Conservation (phyloP, 805 yeast species). For the Pichia heedii region DNA sequence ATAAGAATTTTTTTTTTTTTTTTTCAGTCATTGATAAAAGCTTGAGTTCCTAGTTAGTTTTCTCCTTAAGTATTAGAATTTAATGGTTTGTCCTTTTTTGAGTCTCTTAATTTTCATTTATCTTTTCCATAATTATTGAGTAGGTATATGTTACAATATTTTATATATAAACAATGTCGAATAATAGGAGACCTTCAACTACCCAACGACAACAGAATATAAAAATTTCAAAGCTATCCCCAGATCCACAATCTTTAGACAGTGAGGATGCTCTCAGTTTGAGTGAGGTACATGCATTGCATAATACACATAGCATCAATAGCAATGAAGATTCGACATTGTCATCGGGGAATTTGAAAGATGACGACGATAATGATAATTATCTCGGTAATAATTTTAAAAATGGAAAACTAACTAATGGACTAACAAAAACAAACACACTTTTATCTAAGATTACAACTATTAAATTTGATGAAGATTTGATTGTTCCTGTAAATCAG, state of each 20-base stretch:
- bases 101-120: too few relatives aligned
- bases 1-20: too few relatives aligned
- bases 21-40: not conserved
- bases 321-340: not conserved
- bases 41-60: too few relatives aligned
- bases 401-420: not conserved
- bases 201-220: conserved; percentile 3
- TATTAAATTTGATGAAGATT: conserved; percentile 18
- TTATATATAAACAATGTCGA: not conserved
- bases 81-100: too few relatives aligned
- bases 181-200: conserved; percentile 6
- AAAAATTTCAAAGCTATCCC: not conserved
- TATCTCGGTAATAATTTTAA: not conserved
- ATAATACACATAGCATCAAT: not conserved
- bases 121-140: too few relatives aligned
- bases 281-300: not conserved
- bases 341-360: not conserved
- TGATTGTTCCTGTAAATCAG: conserved; percentile 29
- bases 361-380: not conserved
- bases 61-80: too few relatives aligned
- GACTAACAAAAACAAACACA: conserved; percentile 5
- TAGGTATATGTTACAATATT: not conserved
- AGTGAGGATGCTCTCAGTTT: not conserved
- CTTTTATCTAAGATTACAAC: conserved; percentile 12
- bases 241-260: conserved; percentile 1